phyloP scores from a whole-genome alignment of 371 early-diverging fungal species.

The Lichtheimia hyalospora region DNA sequence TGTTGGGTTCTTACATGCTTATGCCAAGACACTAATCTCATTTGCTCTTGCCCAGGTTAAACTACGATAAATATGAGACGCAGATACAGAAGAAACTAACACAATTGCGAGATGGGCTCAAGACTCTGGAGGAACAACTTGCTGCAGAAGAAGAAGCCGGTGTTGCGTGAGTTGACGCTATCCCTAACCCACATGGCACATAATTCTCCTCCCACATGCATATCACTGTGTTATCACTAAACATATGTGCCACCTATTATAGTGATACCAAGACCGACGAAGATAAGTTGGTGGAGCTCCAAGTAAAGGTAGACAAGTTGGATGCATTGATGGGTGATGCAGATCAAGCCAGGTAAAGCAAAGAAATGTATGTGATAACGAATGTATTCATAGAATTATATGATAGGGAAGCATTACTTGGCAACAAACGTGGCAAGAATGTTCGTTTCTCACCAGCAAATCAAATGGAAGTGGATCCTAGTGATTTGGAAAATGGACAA shows the following conservation, averaged over 20 bases:
- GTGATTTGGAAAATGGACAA: slow-evolving; percentile 58
- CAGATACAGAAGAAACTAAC: slow-evolving; percentile 58
- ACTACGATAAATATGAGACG: slow-evolving; percentile 58
- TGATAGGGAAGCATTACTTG: slow-evolving; percentile 30
- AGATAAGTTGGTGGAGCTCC: slow-evolving; percentile 59
- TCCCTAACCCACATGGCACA: not conserved
- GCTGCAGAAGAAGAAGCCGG: slow-evolving; percentile 62
- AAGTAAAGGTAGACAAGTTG: slow-evolving; percentile 61
- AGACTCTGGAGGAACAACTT: slow-evolving; percentile 58
- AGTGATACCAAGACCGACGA: slow-evolving; percentile 61
- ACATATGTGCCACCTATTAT: not conserved
- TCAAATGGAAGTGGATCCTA: slow-evolving; percentile 42
- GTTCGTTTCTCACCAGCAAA: slow-evolving; percentile 43
- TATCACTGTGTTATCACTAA: not conserved
- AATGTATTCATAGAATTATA: no score
- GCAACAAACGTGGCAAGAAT: slow-evolving; percentile 29
- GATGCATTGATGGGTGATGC: slow-evolving; percentile 58
- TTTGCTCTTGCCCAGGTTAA: slow-evolving; percentile 35
- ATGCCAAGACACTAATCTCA: not conserved
- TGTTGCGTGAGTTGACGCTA: slow-evolving; percentile 38
- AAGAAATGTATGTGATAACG: no score
- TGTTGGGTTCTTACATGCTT: not conserved
- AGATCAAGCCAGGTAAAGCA: slow-evolving; percentile 38
- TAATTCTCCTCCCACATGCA: not conserved
- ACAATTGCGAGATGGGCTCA: slow-evolving; percentile 56